Conservation (phyloP, 2,329 filamentous ascomycete genomes). For the Polychaeton citri region DNA sequence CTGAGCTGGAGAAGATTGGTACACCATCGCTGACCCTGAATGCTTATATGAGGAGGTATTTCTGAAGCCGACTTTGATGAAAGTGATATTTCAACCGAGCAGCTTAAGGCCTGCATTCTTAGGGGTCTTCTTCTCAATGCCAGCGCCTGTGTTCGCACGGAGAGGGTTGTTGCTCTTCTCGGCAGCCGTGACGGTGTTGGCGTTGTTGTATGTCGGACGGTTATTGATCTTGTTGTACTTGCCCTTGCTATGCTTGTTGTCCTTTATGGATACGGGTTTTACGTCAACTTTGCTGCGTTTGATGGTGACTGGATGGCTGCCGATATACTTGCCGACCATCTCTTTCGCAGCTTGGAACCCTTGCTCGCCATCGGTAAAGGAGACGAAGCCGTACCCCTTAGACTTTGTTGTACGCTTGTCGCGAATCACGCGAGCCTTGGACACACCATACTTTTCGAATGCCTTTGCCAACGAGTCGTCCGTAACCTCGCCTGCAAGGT, state of each 20-base stretch:
- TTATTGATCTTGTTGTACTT: slow-evolving; percentile 39
- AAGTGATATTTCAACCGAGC: neutral
- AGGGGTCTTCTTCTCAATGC: slow-evolving; percentile 22
- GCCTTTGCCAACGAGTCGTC: slow-evolving; percentile 92
- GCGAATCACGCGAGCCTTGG: slow-evolving; percentile 84
- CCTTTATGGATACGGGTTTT: slow-evolving; percentile 52
- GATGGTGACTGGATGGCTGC: slow-evolving; percentile 71
- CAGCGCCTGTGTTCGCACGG: slow-evolving; percentile 24
- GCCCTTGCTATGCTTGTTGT: slow-evolving; percentile 24
- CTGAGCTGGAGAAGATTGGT: no score
- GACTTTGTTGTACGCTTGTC: slow-evolving; percentile 95
- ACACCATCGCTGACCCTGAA: no score
- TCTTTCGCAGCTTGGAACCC: slow-evolving; percentile 94
- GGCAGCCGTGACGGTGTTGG: slow-evolving; percentile 27
- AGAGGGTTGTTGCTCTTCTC: slow-evolving; percentile 22
- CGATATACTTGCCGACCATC: slow-evolving; percentile 99
- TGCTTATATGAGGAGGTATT: no score
- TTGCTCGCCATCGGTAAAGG: slow-evolving; percentile 87
- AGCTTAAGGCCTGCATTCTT: neutral
- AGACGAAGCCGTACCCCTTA: slow-evolving; percentile 92
- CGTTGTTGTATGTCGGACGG: slow-evolving; percentile 20
- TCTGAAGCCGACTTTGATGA: no score
- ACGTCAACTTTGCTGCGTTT: slow-evolving; percentile 87
- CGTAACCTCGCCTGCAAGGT: slow-evolving; percentile 91
- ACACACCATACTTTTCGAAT: slow-evolving; percentile 79